Evolutionary conservation across 2,329 filamentous ascomycete species (phyloP), one percentile per base, ranked within the genome.

Genomic region (Lachnellula subtilissima): DNA sequence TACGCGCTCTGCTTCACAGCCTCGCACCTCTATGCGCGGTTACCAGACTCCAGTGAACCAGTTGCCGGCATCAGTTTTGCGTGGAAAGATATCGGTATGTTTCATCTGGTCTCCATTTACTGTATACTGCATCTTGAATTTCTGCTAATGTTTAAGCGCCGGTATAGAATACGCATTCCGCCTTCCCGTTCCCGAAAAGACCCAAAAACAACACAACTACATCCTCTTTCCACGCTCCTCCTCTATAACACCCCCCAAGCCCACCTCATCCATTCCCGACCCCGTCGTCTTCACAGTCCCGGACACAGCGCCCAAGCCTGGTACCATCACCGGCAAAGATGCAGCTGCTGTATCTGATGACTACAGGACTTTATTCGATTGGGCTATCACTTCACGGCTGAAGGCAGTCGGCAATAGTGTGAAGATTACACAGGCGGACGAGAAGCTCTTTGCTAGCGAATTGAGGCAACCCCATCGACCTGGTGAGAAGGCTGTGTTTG

Each of bases 141-240:
- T n/a, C 22, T 50, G 35, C 50, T 53, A 32, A 60, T 35, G 4
- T 40, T 17, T 2, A 48, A 19, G 35, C 4, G 22, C 22, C 28
- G 28, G 9, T 46, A 25, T 59, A 86, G 84, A 85, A 67, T 79
- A 83, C 60, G 76, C 73, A n/a, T 85, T 87, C 65, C 85, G 79
- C 69, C 75, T 86, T 2, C 84, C 84, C 0, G 80, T 87, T 0
- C 84, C 84, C 8, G 84, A 87, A 62, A 87, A 87, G 66, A 71
- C 82, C 0, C 82, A 86, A 63, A 76, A 83, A 14, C 84, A 87
- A 66, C 77, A 83, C 71, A 88, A 86, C 70, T 88, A 86, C 65
- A 66, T 87, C 54, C 71, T 88, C 55, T 80, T 88, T 57, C 84
- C 84, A 0, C 74, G 74, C 17, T 64, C 67, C 54, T 77, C 78